Evolutionary conservation across 768 basidiomycete genomes (phyloP).

Genomic region (Suillus occidentalis): DNA sequence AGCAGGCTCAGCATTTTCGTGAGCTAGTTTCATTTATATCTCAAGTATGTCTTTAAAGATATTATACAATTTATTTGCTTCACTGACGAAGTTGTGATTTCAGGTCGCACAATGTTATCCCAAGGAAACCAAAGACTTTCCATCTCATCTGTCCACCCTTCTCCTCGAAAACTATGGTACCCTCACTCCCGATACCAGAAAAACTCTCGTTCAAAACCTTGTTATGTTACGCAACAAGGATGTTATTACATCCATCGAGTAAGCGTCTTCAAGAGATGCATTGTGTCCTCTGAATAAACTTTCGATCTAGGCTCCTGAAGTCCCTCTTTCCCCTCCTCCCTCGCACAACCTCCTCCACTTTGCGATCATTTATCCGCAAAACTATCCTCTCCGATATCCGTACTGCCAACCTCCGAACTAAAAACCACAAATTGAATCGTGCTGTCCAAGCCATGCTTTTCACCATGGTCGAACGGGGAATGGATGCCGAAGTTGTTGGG

Average conservation of each 20-base stretch:
- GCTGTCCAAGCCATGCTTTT: conserved; percentile 96
- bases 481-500: conserved; percentile 76
- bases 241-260: conserved; percentile 93
- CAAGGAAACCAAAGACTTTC: conserved; percentile 83
- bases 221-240: conserved; percentile 93
- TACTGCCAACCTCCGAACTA: conserved; percentile 82
- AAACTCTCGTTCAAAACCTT: conserved; percentile 83
- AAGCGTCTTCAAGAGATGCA: conserved; percentile 28
- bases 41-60: conserved; percentile 49
- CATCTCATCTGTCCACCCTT: conserved; percentile 73
- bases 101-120: conserved; percentile 94
- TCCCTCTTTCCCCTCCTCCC: conserved; percentile 94
- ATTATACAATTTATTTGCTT: not conserved
- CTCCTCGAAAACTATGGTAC: conserved; percentile 77
- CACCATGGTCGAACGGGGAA: conserved; percentile 91
- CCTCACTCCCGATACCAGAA: conserved; percentile 79
- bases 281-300: conserved; percentile 4
- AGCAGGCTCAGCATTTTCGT: conserved; percentile 80
- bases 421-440: conserved; percentile 95
- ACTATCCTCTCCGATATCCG: conserved; percentile 94
- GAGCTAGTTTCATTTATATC: conserved; percentile 91
- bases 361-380: conserved; percentile 85
- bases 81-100: not conserved
- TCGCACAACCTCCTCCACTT: conserved; percentile 82
- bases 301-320: conserved; percentile 67